Base-by-base conservation (phyloP, 306 rosid genomes). In the Crotalaria pallida region DNA sequence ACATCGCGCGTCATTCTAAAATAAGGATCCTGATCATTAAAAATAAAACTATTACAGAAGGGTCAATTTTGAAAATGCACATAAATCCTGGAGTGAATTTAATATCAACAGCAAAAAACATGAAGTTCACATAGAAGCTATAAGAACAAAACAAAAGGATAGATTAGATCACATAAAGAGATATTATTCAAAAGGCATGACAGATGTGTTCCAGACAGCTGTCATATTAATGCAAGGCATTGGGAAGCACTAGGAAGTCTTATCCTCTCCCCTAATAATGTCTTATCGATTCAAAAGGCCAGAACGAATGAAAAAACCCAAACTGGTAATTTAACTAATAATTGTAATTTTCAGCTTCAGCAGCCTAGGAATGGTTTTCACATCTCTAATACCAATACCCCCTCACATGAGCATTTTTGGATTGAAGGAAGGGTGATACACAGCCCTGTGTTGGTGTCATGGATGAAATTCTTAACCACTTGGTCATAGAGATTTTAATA, bases 1-100 rank as follows among this genome's bases (percentile, higher is more conserved):
- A 91, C 97, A 79, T 95, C 99, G 38, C 96, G 77, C 27, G 97
- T 95, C 99, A 95, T 95, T 78, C 97, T 88, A 65, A 95, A 95
- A 78, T 89, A 95, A 72, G 97, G 96, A 88, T 95, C 99, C 97
- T 89, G 85, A 53, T 75, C 18, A 80, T 65, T 40, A 76, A 69
- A 80, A 65, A 75, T 67, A 70, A 56, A 36, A 45, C 16, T 21
- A 61, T 63, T 51, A 58, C 33, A 50, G 15, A 38, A 75, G 6
- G 52, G 36, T 22, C 5, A 31, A 63, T 21, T 33, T 68, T 68
- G 67, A 13, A 66, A 71, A 71, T 29, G 43, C 17, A 24, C 23
- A 60, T 26, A 44, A 76, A 60, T 22, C 72, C 9, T 41, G 49
- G 44, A 69, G 13, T 13, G 50, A 24, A 64, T 15, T 12, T 4